Evolutionary conservation across 179 eudicot species (phyloP).

Genomic region (Dionaea muscipula): DNA sequence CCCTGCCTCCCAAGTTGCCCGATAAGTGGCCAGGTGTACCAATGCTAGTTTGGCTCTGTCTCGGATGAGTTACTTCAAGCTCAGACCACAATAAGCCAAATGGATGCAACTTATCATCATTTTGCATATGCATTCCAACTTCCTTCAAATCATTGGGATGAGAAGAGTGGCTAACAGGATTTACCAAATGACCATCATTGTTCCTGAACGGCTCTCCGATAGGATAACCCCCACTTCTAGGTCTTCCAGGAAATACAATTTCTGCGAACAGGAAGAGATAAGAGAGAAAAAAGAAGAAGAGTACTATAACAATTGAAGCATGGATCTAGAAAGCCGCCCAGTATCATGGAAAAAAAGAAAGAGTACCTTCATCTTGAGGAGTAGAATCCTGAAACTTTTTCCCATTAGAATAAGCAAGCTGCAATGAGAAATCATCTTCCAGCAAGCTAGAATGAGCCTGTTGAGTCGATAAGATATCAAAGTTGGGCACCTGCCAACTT

Average conservation of each 20-base stretch:
- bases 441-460: conserved; percentile 24
- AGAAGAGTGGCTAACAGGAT: conserved; percentile 23
- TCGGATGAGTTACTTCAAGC: conserved; percentile 49
- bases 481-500: conserved; percentile 37
- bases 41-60: conserved; percentile 31
- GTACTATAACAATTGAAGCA: too few species aligned
- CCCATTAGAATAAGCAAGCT: conserved; percentile 27
- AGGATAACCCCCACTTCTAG: conserved; percentile 46
- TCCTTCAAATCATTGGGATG: conserved; percentile 29
- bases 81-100: conserved; percentile 89
- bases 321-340: too few species aligned
- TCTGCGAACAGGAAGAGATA: conserved; percentile 28
- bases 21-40: conserved; percentile 33
- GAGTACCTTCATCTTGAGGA: conserved; percentile 73
- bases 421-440: conserved; percentile 26
- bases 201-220: conserved; percentile 30
- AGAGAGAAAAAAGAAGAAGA: background rate
- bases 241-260: conserved; percentile 76
- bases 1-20: conserved; percentile 30
- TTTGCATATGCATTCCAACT: conserved; percentile 23
- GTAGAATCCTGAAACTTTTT: conserved; percentile 37
- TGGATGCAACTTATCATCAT: conserved; percentile 65
- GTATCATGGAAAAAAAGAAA: too few species aligned
- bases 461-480: conserved; percentile 27
- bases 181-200: conserved; percentile 27